Percentiles rank a stretch among this genome's conserved stretches.
phyloP scores from a whole-genome alignment of 2,329 filamentous ascomycete species.

The Apiospora hydei region DNA sequence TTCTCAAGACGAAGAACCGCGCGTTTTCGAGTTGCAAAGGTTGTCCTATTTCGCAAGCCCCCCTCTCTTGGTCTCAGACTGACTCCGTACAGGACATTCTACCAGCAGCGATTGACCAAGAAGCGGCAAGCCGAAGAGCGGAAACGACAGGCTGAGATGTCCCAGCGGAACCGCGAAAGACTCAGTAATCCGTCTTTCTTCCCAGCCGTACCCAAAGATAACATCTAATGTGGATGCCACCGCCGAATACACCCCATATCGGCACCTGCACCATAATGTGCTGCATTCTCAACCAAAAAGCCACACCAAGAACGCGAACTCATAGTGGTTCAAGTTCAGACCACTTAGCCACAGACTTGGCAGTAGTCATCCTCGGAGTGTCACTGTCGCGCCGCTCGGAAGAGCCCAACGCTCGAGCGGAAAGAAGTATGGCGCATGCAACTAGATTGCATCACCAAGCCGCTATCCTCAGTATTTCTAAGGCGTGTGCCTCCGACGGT shows the following conservation, averaged over 20 bases:
- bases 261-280: background rate
- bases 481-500: background rate
- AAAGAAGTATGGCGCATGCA: conserved; percentile 8
- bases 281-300: background rate
- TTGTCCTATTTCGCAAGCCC: conserved; percentile 43
- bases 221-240: conserved; percentile 32
- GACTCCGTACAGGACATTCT: conserved; percentile 70
- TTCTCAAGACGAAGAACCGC: conserved; percentile 64
- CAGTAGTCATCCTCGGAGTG: background rate
- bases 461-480: background rate
- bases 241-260: background rate
- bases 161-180: conserved; percentile 82
- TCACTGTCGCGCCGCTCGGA: background rate
- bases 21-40: conserved; percentile 86
- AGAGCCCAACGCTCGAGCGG: background rate
- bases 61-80: background rate
- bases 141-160: conserved; percentile 78
- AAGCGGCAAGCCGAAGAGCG: conserved; percentile 80
- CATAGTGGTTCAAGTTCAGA: background rate
- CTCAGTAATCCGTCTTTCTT: conserved; percentile 81
- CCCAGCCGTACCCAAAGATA: conserved; percentile 77
- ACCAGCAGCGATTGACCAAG: conserved; percentile 82
- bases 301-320: background rate
- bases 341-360: background rate
- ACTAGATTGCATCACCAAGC: conserved; percentile 16